phyloP scores from a whole-genome alignment of 495 filamentous ascomycete species.

The Annulohypoxylon maeteangense region DNA sequence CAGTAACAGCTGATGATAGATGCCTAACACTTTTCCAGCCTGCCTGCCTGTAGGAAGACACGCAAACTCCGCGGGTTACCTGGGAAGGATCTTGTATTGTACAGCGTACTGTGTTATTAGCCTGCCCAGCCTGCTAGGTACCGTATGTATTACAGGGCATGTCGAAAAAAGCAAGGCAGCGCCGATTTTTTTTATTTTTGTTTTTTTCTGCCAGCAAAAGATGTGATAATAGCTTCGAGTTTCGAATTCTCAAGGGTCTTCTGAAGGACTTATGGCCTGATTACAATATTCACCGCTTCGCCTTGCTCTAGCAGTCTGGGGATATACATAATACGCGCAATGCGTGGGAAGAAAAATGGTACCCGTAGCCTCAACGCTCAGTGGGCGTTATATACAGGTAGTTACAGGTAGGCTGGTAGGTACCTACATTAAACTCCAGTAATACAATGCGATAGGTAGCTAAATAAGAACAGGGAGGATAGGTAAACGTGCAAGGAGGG shows the following conservation, averaged over 20 bases:
- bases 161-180: constrained; percentile 2
- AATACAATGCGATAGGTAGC: constrained; percentile 8
- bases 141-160: too few species aligned
- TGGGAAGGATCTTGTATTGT: neutral
- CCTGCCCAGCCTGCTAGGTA: too few species aligned
- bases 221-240: constrained; percentile 29
- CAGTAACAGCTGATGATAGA: constrained; percentile 23
- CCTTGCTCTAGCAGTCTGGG: constrained; percentile 6
- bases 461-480: constrained; percentile 6
- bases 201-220: neutral
- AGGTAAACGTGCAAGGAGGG: constrained; percentile 25
- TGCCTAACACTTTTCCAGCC: constrained; percentile 13
- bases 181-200: neutral
- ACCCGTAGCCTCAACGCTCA: neutral
- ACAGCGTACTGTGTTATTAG: too few species aligned
- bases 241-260: constrained; percentile 21
- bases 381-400: constrained; percentile 3
- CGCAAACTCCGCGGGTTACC: constrained; percentile 11
- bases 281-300: constrained; percentile 36
- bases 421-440: constrained; percentile 7
- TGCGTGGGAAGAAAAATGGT: constrained; percentile 11
- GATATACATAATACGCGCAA: neutral
- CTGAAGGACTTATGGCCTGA: constrained; percentile 29
- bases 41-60: constrained; percentile 9
- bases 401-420: neutral